A percentile compares a stretch with the other conserved stretches of the same genome.
These are phyloP conservation scores for Scedosporium apiospermum DNA, from an alignment of 2,329 filamentous ascomycete species.

Conservation along the genomic window DNA sequence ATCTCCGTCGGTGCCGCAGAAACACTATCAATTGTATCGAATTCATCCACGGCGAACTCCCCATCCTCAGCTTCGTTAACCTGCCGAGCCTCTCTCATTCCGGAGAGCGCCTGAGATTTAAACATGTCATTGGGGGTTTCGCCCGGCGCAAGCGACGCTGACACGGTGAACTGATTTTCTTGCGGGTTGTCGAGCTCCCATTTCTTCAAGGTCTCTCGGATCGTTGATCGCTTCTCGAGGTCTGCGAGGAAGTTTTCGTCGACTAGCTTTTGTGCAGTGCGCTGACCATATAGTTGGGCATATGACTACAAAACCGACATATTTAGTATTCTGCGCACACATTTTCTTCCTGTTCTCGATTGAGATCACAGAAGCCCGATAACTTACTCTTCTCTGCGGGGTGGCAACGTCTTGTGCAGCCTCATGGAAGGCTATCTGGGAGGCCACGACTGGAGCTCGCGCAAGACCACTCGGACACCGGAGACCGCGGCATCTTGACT, in stretches of 20 bases:
- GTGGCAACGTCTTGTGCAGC: not conserved
- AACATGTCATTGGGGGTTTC: slow-evolving; percentile 4
- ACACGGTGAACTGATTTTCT: not conserved
- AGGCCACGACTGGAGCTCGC: not conserved
- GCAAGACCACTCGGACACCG: not conserved
- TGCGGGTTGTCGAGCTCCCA: slow-evolving; percentile 7
- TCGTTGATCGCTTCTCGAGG: not conserved
- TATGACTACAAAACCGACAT: not conserved
- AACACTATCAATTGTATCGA: not conserved
- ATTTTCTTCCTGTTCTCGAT: not conserved
- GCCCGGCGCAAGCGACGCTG: slow-evolving; percentile 5
- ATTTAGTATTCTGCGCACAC: too few relatives aligned
- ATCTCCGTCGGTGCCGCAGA: not conserved
- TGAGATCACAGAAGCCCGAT: too few relatives aligned
- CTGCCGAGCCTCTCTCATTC: slow-evolving; percentile 1
- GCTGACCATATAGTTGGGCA: not conserved
- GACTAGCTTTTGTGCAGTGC: not conserved
- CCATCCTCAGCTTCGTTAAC: not conserved
- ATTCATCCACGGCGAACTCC: not conserved
- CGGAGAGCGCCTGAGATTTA: slow-evolving; percentile 2
- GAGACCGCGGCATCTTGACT: not conserved
- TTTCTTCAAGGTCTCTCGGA: slow-evolving; percentile 1
- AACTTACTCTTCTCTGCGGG: not conserved
- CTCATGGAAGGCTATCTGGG: not conserved
- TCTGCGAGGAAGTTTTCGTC: not conserved